Conservation (phyloP, 805 yeast species). For the Ogataea ramenticola region DNA sequence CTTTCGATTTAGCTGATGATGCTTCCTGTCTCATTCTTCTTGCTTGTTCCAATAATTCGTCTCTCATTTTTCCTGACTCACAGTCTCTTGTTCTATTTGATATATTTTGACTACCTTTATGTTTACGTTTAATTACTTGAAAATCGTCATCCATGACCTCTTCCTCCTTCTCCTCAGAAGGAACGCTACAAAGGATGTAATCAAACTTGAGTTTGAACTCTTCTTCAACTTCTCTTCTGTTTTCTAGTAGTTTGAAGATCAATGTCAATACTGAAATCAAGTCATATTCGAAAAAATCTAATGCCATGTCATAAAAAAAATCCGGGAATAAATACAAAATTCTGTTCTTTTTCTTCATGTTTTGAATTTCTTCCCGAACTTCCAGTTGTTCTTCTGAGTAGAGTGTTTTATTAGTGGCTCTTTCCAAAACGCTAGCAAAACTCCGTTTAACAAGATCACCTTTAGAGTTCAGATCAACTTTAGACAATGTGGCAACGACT, state of each 20-base stretch:
- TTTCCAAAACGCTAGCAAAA: too few relatives aligned
- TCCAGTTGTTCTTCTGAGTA: background rate
- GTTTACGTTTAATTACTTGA: background rate
- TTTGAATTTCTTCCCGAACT: conserved; percentile 25
- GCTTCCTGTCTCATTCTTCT: conserved; percentile 5
- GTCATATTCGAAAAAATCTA: conserved; percentile 40
- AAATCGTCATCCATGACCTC: background rate
- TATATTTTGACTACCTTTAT: too few relatives aligned
- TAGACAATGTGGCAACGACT: too few relatives aligned
- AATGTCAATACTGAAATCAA: conserved; percentile 28
- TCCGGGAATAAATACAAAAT: conserved; percentile 29
- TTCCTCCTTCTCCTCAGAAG: too few relatives aligned
- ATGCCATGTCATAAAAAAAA: conserved; percentile 30
- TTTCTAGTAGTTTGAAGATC: conserved; percentile 25
- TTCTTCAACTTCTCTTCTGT: conserved; percentile 9
- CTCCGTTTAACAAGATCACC: too few relatives aligned
- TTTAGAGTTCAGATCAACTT: too few relatives aligned
- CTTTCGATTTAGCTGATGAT: conserved; percentile 1
- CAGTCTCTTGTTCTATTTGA: background rate
- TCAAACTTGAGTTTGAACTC: background rate
- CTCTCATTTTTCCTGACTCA: background rate
- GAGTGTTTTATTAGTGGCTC: too few relatives aligned
- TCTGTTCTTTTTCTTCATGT: conserved; percentile 26
- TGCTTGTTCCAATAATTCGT: conserved; percentile 2
- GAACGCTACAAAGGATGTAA: too few relatives aligned